phyloP scores from a whole-genome alignment of 768 basidiomycete species.

The Leccinum subtestaceum region DNA sequence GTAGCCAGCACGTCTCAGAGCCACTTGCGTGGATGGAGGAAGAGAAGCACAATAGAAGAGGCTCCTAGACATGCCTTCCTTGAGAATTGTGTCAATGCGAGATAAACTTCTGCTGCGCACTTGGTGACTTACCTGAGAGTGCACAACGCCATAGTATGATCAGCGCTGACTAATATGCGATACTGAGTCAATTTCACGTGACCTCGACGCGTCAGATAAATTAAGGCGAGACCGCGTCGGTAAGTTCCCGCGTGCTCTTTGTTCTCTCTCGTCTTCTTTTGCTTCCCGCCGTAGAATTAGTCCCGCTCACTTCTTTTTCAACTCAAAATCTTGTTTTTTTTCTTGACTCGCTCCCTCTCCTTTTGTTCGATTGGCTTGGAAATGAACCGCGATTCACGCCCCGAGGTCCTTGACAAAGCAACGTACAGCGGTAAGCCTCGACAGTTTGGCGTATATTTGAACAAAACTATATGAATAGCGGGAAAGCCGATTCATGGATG shows the following conservation, averaged over 20 bases:
- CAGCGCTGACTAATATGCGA: neutral
- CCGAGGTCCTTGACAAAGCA: slow-evolving; percentile 44
- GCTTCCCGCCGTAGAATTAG: slow-evolving; percentile 26
- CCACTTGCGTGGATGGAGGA: slow-evolving; percentile 43
- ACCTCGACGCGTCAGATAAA: slow-evolving; percentile 31
- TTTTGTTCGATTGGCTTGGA: slow-evolving; percentile 10
- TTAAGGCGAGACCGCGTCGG: slow-evolving; percentile 8
- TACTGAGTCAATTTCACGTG: slow-evolving; percentile 24
- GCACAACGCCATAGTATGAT: slow-evolving; percentile 4
- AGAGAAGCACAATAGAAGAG: slow-evolving; percentile 46
- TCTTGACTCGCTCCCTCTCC: slow-evolving; percentile 16
- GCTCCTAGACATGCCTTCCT: slow-evolving; percentile 36
- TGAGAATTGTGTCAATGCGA: neutral
- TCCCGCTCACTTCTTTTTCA: slow-evolving; percentile 13
- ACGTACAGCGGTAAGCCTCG: slow-evolving; percentile 30
- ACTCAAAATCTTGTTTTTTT: neutral
- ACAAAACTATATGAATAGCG: neutral
- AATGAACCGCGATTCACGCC: slow-evolving; percentile 33
- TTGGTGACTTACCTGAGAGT: neutral
- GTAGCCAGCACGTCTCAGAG: slow-evolving; percentile 54
- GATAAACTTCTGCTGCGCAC: neutral
- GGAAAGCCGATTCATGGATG: slow-evolving; percentile 4
- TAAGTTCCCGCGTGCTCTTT: slow-evolving; percentile 28
- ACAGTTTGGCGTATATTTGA: neutral
- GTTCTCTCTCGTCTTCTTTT: slow-evolving; percentile 26